Evolutionary conservation across 345 rosid genomes (phyloP).

Genomic region (Pseudoturritis turrita): DNA sequence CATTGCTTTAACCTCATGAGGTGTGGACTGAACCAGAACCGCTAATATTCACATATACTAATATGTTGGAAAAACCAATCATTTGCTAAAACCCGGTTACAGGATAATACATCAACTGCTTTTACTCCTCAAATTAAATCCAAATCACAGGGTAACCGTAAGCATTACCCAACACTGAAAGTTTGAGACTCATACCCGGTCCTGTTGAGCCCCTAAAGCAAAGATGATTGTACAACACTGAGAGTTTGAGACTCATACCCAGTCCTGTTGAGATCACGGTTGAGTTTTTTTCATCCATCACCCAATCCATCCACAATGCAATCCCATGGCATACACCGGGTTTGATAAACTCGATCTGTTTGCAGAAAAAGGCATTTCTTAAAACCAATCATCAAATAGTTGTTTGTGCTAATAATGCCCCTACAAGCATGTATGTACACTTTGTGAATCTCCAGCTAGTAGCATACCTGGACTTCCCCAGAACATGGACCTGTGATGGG

Average conservation of each 20-base stretch:
- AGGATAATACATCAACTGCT: no score
- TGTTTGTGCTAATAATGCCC: background rate
- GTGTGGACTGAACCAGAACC: background rate
- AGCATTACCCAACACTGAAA: no score
- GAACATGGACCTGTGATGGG: slow-evolving; percentile 48
- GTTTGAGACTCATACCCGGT: no score
- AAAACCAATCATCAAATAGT: background rate
- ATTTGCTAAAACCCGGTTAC: no score
- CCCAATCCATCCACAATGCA: slow-evolving; percentile 93
- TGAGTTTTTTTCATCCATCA: slow-evolving; percentile 58
- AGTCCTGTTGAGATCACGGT: slow-evolving; percentile 65
- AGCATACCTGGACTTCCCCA: slow-evolving; percentile 62
- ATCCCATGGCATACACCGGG: slow-evolving; percentile 80
- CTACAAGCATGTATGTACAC: background rate
- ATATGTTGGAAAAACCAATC: no score
- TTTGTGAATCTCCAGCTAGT: background rate
- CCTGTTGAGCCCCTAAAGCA: background rate
- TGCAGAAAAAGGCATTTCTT: background rate
- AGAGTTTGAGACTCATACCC: slow-evolving; percentile 35
- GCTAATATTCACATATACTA: no score
- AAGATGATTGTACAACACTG: background rate
- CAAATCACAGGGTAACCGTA: no score
- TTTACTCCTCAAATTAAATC: no score
- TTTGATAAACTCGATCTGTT: slow-evolving; percentile 59
- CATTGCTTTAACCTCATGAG: background rate